A percentile compares a stretch with the other conserved stretches of the same genome.
These are phyloP conservation scores for Phytophthora pini DNA, from an alignment of 352 stramenopile genomes.

Conservation along the genomic window DNA sequence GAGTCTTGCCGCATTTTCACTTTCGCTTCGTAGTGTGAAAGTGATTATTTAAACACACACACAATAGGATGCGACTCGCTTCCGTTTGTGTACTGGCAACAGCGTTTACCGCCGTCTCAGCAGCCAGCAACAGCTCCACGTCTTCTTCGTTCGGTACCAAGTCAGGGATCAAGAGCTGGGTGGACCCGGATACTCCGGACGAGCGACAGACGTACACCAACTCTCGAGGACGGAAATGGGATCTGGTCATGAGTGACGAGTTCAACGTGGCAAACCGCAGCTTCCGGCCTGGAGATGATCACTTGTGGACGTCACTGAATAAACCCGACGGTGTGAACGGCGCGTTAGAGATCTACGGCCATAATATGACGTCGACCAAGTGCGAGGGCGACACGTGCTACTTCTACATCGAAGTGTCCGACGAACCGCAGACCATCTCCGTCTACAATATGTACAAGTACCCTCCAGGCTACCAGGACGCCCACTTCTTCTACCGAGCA, in stretches of 20 bases:
- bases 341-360: constrained; percentile 94
- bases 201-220: constrained; percentile 42
- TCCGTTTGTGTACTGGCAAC: constrained; percentile 5
- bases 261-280: constrained; percentile 89
- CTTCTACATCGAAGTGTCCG: constrained; percentile 60
- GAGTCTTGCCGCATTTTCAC: constrained; percentile 13
- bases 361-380: constrained; percentile 76
- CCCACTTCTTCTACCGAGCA: constrained; percentile 56
- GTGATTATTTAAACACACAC: constrained; percentile 2
- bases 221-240: constrained; percentile 70
- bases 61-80: constrained; percentile 18
- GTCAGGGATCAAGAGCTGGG: constrained; percentile 58
- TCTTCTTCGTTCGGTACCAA: constrained; percentile 45
- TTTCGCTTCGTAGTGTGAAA: constrained; percentile 6
- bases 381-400: constrained; percentile 66
- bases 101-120: constrained; percentile 6
- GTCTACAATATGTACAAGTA: constrained; percentile 69
- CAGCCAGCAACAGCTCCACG: constrained; percentile 23
- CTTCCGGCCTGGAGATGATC: constrained; percentile 92
- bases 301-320: constrained; percentile 93
- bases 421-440: constrained; percentile 49
- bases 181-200: constrained; percentile 56
- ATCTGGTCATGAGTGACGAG: constrained; percentile 94
- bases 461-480: constrained; percentile 53
- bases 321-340: constrained; percentile 95